Conservation (phyloP, 768 basidiomycete genomes). For the Lactarius indigo region DNA sequence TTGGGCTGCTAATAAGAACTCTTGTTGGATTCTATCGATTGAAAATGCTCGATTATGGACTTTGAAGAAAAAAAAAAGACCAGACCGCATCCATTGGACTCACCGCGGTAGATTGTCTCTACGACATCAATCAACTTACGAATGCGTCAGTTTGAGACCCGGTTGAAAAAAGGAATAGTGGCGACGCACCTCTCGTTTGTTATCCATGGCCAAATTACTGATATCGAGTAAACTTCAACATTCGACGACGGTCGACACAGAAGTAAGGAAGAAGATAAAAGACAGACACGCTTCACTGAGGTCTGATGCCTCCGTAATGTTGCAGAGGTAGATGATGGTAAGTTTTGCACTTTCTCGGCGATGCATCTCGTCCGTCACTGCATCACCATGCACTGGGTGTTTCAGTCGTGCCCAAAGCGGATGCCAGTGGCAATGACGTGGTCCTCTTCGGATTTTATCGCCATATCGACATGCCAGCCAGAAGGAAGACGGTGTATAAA, state of each 20-base stretch:
- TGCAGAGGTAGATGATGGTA: slow-evolving; percentile 91
- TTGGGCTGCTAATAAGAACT: not conserved
- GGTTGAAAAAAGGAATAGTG: slow-evolving; percentile 1
- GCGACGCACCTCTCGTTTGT: slow-evolving; percentile 85
- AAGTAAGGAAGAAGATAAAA: not conserved
- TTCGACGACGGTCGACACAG: not conserved
- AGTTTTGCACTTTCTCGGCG: slow-evolving; percentile 97
- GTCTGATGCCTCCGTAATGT: slow-evolving; percentile 96
- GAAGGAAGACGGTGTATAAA: slow-evolving; percentile 85
- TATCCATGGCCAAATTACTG: slow-evolving; percentile 99
- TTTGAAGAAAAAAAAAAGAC: not conserved
- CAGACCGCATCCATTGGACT: slow-evolving; percentile 95
- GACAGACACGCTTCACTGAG: slow-evolving; percentile 81
- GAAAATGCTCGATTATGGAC: not conserved
- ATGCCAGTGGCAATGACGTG: slow-evolving; percentile 88
- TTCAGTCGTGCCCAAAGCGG: slow-evolving; percentile 95
- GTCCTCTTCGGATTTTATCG: slow-evolving; percentile 97
- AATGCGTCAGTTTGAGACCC: not conserved
- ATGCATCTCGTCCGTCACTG: slow-evolving; percentile 98
- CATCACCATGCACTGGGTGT: slow-evolving; percentile 96
- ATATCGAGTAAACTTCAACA: not conserved
- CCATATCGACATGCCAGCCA: slow-evolving; percentile 99
- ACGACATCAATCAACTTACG: slow-evolving; percentile 91
- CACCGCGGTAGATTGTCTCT: slow-evolving; percentile 95
- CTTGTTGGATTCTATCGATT: slow-evolving; percentile 1